Conservation (phyloP, 176 grass and related monocot species). For the Ensete glaucum region DNA sequence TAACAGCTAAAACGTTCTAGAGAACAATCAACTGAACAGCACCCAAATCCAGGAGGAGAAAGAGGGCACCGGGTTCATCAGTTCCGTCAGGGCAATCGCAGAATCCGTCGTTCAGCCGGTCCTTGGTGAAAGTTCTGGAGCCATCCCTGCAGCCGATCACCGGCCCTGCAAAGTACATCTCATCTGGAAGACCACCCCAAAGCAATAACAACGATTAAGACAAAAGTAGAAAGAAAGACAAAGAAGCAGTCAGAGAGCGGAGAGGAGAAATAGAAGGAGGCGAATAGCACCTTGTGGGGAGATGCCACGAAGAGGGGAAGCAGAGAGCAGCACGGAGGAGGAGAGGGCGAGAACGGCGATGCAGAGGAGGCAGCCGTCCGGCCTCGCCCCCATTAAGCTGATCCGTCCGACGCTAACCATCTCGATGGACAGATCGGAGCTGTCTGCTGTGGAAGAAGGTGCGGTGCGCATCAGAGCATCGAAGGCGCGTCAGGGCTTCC, state of each 20-base stretch:
- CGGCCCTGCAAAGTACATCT: constrained; percentile 52
- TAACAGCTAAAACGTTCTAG: too few relatives aligned
- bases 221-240: constrained; percentile 1
- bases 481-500: neutral
- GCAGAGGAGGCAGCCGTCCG: constrained; percentile 14
- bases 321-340: constrained; percentile 17
- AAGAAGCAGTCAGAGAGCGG: neutral
- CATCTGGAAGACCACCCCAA: constrained; percentile 37
- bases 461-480: neutral
- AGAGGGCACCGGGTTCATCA: constrained; percentile 50
- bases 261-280: neutral
- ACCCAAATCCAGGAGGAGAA: neutral
- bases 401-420: neutral
- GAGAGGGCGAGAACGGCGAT: constrained; percentile 29
- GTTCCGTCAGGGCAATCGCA: constrained; percentile 86
- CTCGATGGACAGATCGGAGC: neutral
- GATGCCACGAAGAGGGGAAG: constrained; percentile 44
- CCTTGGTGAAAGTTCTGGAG: constrained; percentile 54
- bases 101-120: constrained; percentile 68
- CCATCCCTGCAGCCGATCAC: constrained; percentile 84
- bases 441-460: neutral
- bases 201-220: neutral
- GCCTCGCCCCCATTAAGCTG: neutral
- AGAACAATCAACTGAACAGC: too few relatives aligned
- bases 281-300: constrained; percentile 35